Evolutionary conservation across 208 protist genomes (phyloP), one percentile per base, ranked within the genome.

Genomic region (Pavlovales sp.): DNA sequence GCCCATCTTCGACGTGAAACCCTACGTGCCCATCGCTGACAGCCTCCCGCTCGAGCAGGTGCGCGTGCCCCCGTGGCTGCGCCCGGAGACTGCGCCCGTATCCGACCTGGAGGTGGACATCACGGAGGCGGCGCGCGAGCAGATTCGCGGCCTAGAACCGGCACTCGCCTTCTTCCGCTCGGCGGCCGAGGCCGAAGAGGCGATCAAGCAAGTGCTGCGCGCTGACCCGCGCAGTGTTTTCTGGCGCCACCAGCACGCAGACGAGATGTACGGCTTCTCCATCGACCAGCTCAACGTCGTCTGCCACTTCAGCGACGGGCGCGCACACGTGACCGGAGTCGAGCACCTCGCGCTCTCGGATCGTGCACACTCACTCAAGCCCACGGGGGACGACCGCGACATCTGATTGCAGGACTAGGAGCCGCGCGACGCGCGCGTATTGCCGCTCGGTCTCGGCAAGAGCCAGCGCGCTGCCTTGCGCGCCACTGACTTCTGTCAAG

Each of bases 271-370:
- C 26, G 81, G 81, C 36, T 75, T 85, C 47, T 75, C 46, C 22
- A 71, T 85, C 81, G 81, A 85, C 81, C 28, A 38, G 36, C 42
- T 85, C 81, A 85, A 85, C 81, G 81, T 75, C 0, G 81, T 85
- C 14, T 71, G 42, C 81, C 11, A 0, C 10, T 85, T 85, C n/a
- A 36, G 28, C 22, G 81, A 75, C 28, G 42, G 14, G 36, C 38
- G 57, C 32, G 42, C 46, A 0, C 5, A 8, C 36, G 57, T 85
- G 20, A 85, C 34, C 2, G 5, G 8, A 20, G 47, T 85, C 0
- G 47, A 85, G 46, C 47, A 85, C 47, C 34, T 85, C 36, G 57
- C 57, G 14, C 57, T 71, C 57, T 71, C 57, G 22, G 57, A 71
- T 28, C 7, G 57, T 2, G 57, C 57, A 28, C 57, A 71, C 26